Conservation (phyloP, 768 basidiomycete species). For the Tylopilus sp. region DNA sequence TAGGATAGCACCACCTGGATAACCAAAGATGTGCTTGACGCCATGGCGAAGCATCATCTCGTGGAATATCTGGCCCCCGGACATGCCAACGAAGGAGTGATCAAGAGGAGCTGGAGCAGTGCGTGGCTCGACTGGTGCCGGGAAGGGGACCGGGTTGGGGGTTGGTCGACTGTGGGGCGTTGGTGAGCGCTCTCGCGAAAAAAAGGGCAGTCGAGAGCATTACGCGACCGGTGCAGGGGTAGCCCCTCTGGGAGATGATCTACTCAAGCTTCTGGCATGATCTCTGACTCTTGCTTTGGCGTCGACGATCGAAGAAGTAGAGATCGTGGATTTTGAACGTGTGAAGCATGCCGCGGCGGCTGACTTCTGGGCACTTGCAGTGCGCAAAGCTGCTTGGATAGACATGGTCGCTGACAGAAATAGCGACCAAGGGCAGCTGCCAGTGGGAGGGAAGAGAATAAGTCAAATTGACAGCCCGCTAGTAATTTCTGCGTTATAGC, state of each 20-base stretch:
- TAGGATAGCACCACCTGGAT: slow-evolving; percentile 96
- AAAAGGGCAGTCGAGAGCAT: slow-evolving; percentile 19
- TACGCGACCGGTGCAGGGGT: slow-evolving; percentile 62
- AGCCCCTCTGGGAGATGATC: slow-evolving; percentile 58
- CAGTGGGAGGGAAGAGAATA: slow-evolving; percentile 1
- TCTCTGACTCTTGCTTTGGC: slow-evolving; percentile 80
- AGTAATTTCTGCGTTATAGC: slow-evolving; percentile 5
- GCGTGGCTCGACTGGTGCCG: slow-evolving; percentile 33
- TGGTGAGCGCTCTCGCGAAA: slow-evolving; percentile 31
- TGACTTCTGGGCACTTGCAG: slow-evolving; percentile 37
- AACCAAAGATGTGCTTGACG: slow-evolving; percentile 96
- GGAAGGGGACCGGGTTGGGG: slow-evolving; percentile 35
- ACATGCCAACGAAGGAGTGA: slow-evolving; percentile 87
- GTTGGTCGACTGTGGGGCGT: slow-evolving; percentile 51
- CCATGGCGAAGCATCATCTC: slow-evolving; percentile 99
- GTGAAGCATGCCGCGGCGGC: slow-evolving; percentile 33
- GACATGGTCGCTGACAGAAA: slow-evolving; percentile 36
- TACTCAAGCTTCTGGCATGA: slow-evolving; percentile 72
- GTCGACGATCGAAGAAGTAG: slow-evolving; percentile 59
- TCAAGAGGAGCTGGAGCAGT: slow-evolving; percentile 58
- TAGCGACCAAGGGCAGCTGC: slow-evolving; percentile 9
- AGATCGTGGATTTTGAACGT: slow-evolving; percentile 50
- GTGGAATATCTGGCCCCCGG: slow-evolving; percentile 97
- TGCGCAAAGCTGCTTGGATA: slow-evolving; percentile 41
- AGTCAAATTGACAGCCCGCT: slow-evolving; percentile 1